Conservation (phyloP, 257 asterid species). For the Rubia yunnanensis region DNA sequence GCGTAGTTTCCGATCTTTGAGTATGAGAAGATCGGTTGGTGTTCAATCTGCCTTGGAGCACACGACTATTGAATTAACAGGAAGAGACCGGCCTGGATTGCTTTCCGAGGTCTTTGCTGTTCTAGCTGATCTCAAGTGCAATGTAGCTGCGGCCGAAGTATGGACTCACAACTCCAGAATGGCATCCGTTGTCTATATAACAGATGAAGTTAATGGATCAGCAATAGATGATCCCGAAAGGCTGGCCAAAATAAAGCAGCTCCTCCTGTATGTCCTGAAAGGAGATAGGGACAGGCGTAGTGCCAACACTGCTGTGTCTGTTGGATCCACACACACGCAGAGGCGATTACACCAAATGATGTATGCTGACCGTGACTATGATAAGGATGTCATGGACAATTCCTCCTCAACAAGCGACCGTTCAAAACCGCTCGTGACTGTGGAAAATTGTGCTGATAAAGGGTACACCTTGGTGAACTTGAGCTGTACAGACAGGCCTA, state of each 20-base stretch:
- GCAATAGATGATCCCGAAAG: slow-evolving; percentile 53
- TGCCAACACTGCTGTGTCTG: slow-evolving; percentile 64
- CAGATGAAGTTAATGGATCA: slow-evolving; percentile 47
- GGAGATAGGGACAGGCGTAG: slow-evolving; percentile 54
- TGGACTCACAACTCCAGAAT: slow-evolving; percentile 92
- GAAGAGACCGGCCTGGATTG: slow-evolving; percentile 76
- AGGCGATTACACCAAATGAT: slow-evolving; percentile 83
- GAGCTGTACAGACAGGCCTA: slow-evolving; percentile 44
- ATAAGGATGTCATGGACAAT: slow-evolving; percentile 14
- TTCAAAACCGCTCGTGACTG: slow-evolving; percentile 29
- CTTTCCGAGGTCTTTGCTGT: slow-evolving; percentile 80
- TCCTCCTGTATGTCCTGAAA: slow-evolving; percentile 51
- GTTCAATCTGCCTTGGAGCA: slow-evolving; percentile 52
- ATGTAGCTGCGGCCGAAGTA: slow-evolving; percentile 75
- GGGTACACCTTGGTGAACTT: slow-evolving; percentile 38
- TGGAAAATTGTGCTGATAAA: slow-evolving; percentile 30
- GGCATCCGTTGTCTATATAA: slow-evolving; percentile 74
- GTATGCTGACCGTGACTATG: slow-evolving; percentile 57
- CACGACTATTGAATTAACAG: slow-evolving; percentile 67
- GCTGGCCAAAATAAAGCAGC: slow-evolving; percentile 53
- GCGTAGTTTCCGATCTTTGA: slow-evolving; percentile 38
- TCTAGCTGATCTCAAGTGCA: slow-evolving; percentile 67
- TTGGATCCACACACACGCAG: slow-evolving; percentile 57
- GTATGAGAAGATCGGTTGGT: slow-evolving; percentile 53
- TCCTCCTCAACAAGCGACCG: slow-evolving; percentile 15